Percentiles rank a stretch among this genome's conserved stretches.
Evolutionary conservation across 2,329 filamentous ascomycete genomes (phyloP).

Genomic region (Geosmithia morbida): DNA sequence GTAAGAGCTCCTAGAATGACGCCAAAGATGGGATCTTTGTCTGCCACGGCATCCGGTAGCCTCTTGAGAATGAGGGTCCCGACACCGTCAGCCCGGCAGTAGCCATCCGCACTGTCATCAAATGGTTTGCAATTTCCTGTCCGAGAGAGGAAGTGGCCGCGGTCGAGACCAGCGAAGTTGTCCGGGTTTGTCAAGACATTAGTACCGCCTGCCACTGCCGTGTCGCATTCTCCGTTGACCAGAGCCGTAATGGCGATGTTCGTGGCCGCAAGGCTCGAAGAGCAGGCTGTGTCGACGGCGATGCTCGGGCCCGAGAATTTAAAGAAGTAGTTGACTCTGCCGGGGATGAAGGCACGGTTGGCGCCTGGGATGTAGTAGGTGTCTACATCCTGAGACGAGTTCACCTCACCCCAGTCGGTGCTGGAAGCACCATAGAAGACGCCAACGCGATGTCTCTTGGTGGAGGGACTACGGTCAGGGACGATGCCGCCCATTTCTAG

Average conservation of each 20-base stretch:
- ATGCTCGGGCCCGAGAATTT: conserved; percentile 35
- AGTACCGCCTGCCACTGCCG: conserved; percentile 6
- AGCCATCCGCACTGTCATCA: conserved; percentile 6
- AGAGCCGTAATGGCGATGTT: conserved; percentile 32
- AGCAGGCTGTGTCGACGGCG: conserved; percentile 34
- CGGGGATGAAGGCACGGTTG: conserved; percentile 5
- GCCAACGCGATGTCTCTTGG: too few species aligned
- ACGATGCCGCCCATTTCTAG: too few species aligned
- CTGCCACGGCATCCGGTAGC: conserved; percentile 23
- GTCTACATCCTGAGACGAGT: conserved; percentile 3
- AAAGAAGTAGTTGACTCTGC: conserved; percentile 10
- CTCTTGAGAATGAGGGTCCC: conserved; percentile 23
- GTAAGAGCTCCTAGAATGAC: conserved; percentile 16
- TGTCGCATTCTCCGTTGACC: conserved; percentile 4
- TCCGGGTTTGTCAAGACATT: conserved; percentile 6
- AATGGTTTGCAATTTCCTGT: conserved; percentile 20
- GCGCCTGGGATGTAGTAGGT: conserved; percentile 5
- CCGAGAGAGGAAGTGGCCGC: conserved; percentile 5
- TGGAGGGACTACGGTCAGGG: too few species aligned
- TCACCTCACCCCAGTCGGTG: too few species aligned
- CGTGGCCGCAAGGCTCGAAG: conserved; percentile 29
- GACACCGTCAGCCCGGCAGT: conserved; percentile 7
- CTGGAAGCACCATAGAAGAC: too few species aligned
- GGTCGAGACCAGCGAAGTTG: conserved; percentile 5
- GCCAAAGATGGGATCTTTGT: conserved; percentile 21